Evolutionary conservation across 75 land plant species (phyloP).

Genomic region (Sequoiadendron giganteum): DNA sequence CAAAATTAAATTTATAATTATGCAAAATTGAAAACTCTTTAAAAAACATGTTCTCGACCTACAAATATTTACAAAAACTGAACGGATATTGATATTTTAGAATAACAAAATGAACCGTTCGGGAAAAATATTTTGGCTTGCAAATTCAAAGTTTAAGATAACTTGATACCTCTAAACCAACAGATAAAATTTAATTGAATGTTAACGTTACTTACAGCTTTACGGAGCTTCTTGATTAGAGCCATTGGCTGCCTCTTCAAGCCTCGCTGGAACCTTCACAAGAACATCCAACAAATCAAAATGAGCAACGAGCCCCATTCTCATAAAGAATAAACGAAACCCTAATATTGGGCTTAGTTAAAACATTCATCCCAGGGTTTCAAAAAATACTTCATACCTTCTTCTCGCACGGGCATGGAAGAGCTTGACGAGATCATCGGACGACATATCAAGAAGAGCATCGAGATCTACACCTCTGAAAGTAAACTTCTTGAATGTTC

Average conservation of each 20-base stretch:
- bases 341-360: not conserved
- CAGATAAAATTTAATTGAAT: not conserved
- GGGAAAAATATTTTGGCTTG: no score
- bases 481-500: slow-evolving; percentile 87
- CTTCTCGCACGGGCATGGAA: slow-evolving; percentile 75
- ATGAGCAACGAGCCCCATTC: not conserved
- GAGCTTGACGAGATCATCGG: slow-evolving; percentile 84
- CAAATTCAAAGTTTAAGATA: not conserved
- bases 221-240: slow-evolving; percentile 83
- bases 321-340: not conserved
- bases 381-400: slow-evolving; percentile 33
- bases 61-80: no score
- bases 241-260: slow-evolving; percentile 87
- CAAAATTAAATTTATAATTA: no score
- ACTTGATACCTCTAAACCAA: not conserved
- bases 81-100: no score
- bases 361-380: not conserved
- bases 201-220: slow-evolving; percentile 48
- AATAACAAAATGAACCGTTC: not conserved
- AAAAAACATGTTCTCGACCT: no score
- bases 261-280: slow-evolving; percentile 69
- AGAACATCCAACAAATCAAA: not conserved
- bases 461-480: slow-evolving; percentile 82
- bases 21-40: no score
- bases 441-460: slow-evolving; percentile 73